Percentiles rank a stretch among this genome's conserved stretches.
These are phyloP conservation scores for Plasmodium vivax DNA, from an alignment of 169 alveolate genomes.

Conservation along the genomic window DNA sequence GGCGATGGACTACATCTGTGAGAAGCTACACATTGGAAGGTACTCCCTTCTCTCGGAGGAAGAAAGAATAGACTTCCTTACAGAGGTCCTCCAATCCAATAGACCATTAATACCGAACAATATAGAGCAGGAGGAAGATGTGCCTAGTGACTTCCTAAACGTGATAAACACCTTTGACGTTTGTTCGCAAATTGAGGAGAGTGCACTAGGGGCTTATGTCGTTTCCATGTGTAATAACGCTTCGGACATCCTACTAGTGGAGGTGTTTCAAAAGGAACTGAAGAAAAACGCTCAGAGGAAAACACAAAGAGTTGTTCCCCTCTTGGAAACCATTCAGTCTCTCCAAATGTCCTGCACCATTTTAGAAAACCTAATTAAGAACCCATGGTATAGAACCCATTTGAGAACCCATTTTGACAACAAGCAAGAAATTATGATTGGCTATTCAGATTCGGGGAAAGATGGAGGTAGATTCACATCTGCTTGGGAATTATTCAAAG, in stretches of 20 bases:
- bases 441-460: slow-evolving; percentile 90
- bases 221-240: slow-evolving; percentile 88
- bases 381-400: slow-evolving; percentile 84
- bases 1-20: slow-evolving; percentile 81
- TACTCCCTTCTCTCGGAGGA: slow-evolving; percentile 81
- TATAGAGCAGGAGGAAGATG: slow-evolving; percentile 77
- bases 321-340: slow-evolving; percentile 87
- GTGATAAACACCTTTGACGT: slow-evolving; percentile 82
- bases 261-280: slow-evolving; percentile 76
- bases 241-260: slow-evolving; percentile 87
- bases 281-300: slow-evolving; percentile 48
- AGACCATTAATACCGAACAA: slow-evolving; percentile 82
- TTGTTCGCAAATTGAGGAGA: slow-evolving; percentile 84
- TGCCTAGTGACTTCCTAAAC: slow-evolving; percentile 76
- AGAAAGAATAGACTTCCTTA: slow-evolving; percentile 76
- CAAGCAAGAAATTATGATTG: slow-evolving; percentile 88
- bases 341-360: slow-evolving; percentile 81
- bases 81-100: slow-evolving; percentile 76
- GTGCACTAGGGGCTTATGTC: slow-evolving; percentile 85
- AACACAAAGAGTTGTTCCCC: slow-evolving; percentile 85
- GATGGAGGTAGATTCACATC: slow-evolving; percentile 90
- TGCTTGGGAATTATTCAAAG: slow-evolving; percentile 89
- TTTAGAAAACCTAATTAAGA: slow-evolving; percentile 81
- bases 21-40: slow-evolving; percentile 76
- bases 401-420: slow-evolving; percentile 77